These are phyloP conservation scores for Plantago ovata DNA, from an alignment of 257 asterid species.

Conservation along the genomic window DNA sequence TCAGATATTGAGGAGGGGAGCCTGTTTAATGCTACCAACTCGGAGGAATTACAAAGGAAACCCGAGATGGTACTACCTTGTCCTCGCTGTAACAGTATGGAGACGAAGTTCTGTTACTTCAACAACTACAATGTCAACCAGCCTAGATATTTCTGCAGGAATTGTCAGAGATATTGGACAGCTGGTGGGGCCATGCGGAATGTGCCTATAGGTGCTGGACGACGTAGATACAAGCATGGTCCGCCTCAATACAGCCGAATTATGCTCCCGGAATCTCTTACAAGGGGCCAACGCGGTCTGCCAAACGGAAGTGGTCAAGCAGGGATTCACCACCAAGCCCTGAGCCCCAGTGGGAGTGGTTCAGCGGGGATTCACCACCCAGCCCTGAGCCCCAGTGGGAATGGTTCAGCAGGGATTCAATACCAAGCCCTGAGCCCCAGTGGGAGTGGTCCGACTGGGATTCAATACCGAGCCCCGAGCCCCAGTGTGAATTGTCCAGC, in stretches of 20 bases:
- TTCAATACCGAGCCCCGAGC: too few relatives aligned
- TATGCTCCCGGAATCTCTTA: conserved; percentile 26
- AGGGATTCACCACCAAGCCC: too few relatives aligned
- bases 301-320: too few relatives aligned
- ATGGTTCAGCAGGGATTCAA: too few relatives aligned
- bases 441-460: too few relatives aligned
- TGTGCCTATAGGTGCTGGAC: conserved; percentile 46
- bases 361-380: conserved; percentile 34
- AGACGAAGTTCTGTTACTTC: conserved; percentile 44
- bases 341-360: too few relatives aligned
- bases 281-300: conserved; percentile 22
- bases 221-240: conserved; percentile 36
- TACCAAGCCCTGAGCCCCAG: too few relatives aligned
- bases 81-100: conserved; percentile 52
- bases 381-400: conserved; percentile 24
- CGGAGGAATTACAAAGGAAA: conserved; percentile 35
- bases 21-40: conserved; percentile 21
- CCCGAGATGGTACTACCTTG: conserved; percentile 44
- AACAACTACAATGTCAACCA: conserved; percentile 48
- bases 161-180: conserved; percentile 51
- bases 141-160: conserved; percentile 47
- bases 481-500: too few relatives aligned
- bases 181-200: conserved; percentile 54
- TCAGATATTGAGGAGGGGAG: conserved; percentile 24
- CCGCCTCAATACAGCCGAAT: conserved; percentile 29